These are phyloP conservation scores for Misopates orontium DNA, from an alignment of 257 asterid genomes.

Conservation along the genomic window DNA sequence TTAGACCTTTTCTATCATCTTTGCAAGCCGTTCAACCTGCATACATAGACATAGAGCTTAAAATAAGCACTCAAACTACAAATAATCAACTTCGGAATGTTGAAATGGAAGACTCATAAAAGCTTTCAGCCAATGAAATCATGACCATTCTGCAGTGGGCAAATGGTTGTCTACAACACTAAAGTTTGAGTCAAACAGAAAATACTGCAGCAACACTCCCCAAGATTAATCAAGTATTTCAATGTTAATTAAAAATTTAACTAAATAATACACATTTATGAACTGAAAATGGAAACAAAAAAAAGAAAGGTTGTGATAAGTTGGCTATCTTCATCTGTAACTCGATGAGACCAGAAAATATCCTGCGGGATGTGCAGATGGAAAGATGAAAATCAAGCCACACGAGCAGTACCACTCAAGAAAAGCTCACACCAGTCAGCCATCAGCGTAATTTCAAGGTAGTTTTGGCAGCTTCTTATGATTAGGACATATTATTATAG, in stretches of 20 bases:
- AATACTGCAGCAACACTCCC: not conserved
- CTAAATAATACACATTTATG: not conserved
- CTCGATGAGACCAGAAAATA: too few species aligned
- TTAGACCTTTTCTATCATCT: conserved; percentile 71
- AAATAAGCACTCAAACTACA: conserved; percentile 17
- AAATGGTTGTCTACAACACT: conserved; percentile 9
- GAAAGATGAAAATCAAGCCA: too few species aligned
- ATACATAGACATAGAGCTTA: conserved; percentile 26
- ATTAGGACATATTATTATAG: not conserved
- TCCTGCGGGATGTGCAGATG: too few species aligned
- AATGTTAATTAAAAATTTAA: conserved; percentile 2
- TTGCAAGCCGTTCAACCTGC: conserved; percentile 82
- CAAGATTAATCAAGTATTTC: not conserved
- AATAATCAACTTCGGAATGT: conserved; percentile 16
- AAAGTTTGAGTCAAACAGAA: not conserved
- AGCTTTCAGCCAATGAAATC: not conserved
- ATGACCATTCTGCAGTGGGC: conserved; percentile 9
- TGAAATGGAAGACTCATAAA: not conserved
- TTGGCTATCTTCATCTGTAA: not conserved
- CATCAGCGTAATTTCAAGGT: not conserved
- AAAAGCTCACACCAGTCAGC: too few species aligned
- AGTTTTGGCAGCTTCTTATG: not conserved
- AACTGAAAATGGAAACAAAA: not conserved
- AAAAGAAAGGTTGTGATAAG: conserved; percentile 9
- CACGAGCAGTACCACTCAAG: too few species aligned